These are phyloP conservation scores for Suhomyces chickasaworum DNA, from an alignment of 1,139 yeast species.

Conservation along the genomic window DNA sequence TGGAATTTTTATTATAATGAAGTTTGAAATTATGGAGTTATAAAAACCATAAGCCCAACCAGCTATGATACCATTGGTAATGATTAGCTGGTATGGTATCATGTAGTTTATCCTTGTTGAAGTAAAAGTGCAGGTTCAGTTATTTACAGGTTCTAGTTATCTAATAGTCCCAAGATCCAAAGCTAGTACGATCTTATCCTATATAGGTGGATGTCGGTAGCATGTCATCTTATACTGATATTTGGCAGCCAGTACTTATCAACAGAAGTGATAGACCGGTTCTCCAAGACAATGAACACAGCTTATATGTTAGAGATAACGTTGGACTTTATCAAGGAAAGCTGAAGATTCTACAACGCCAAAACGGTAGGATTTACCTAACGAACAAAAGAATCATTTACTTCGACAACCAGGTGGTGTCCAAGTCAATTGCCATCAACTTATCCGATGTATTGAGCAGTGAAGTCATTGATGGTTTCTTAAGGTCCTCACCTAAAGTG, in stretches of 20 bases:
- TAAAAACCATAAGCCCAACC: too few species aligned
- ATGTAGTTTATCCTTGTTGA: too few species aligned
- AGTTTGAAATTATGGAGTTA: too few species aligned
- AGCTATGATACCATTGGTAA: too few species aligned
- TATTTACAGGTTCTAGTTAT: neutral
- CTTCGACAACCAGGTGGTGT: constrained; percentile 55
- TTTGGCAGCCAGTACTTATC: constrained; percentile 43
- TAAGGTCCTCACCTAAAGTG: constrained; percentile 80
- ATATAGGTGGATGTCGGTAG: neutral
- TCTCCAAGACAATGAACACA: constrained; percentile 41
- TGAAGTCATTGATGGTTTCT: constrained; percentile 61
- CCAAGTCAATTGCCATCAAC: constrained; percentile 51
- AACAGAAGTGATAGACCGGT: constrained; percentile 53
- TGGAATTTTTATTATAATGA: too few species aligned
- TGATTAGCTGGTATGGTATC: too few species aligned
- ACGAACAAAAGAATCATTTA: constrained; percentile 75
- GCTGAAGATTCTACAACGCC: constrained; percentile 61
- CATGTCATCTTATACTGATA: constrained; percentile 20
- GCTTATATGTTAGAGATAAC: constrained; percentile 50
- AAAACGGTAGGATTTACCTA: constrained; percentile 75
- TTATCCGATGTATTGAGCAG: constrained; percentile 47
- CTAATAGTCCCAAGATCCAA: neutral
- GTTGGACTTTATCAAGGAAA: constrained; percentile 76
- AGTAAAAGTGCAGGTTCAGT: neutral
- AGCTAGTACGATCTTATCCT: neutral